Conservation (phyloP, 2,329 filamentous ascomycete species). For the Aspergillus fumigatiaffinis region DNA sequence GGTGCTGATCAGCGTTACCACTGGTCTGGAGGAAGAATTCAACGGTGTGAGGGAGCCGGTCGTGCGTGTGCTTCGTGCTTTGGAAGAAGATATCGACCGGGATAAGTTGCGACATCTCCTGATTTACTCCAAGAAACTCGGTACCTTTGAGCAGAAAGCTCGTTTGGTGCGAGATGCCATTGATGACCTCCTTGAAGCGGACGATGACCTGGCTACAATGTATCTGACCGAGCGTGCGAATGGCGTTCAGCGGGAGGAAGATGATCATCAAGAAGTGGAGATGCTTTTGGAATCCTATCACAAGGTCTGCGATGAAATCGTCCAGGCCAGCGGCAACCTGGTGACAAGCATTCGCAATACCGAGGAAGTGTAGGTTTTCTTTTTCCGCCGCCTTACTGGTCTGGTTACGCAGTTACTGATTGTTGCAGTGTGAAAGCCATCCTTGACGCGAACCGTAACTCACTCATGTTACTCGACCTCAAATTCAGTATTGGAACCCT, state of each 20-base stretch:
- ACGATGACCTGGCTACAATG: slow-evolving; percentile 92
- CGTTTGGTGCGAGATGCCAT: slow-evolving; percentile 91
- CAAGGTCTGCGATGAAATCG: slow-evolving; percentile 96
- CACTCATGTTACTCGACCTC: slow-evolving; percentile 93
- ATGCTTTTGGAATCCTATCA: slow-evolving; percentile 96
- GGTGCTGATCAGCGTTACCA: slow-evolving; percentile 88
- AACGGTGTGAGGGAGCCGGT: slow-evolving; percentile 91
- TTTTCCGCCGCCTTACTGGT: background rate
- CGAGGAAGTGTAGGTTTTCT: slow-evolving; percentile 78
- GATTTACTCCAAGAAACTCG: slow-evolving; percentile 90
- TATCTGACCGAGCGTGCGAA: slow-evolving; percentile 86
- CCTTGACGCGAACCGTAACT: slow-evolving; percentile 94
- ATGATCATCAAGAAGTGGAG: slow-evolving; percentile 95
- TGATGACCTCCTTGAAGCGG: slow-evolving; percentile 89
- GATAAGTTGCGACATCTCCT: slow-evolving; percentile 88
- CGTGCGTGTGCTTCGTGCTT: slow-evolving; percentile 77
- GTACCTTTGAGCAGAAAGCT: slow-evolving; percentile 96
- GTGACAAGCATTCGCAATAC: slow-evolving; percentile 96
- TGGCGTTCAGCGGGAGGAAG: slow-evolving; percentile 67
- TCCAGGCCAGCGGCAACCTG: slow-evolving; percentile 87
- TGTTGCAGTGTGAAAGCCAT: slow-evolving; percentile 79
- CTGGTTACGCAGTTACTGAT: slow-evolving; percentile 15
- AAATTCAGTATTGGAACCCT: slow-evolving; percentile 95
- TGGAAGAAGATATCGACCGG: slow-evolving; percentile 94
- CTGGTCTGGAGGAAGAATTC: slow-evolving; percentile 88